These are phyloP conservation scores for Schizosaccharomyces versatilis DNA, from an alignment of 1,139 yeast species.

Conservation along the genomic window DNA sequence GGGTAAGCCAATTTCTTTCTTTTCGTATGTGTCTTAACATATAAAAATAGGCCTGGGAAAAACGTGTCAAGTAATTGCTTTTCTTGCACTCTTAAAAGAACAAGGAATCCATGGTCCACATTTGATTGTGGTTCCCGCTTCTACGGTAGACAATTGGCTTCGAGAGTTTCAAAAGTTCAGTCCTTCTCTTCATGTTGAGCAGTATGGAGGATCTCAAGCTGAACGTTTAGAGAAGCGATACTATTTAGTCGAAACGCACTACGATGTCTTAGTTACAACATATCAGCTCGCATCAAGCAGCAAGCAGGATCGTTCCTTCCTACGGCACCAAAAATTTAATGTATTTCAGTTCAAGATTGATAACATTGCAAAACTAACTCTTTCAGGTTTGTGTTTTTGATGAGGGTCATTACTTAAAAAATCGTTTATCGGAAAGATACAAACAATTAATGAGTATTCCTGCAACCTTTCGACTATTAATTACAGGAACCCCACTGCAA, in stretches of 20 bases:
- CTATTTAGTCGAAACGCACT: conserved; percentile 43
- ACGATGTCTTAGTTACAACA: conserved; percentile 75
- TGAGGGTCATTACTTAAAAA: conserved; percentile 91
- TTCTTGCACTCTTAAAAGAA: conserved; percentile 62
- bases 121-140: conserved; percentile 78
- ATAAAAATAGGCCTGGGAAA: conserved; percentile 44
- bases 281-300: conserved; percentile 86
- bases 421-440: conserved; percentile 74
- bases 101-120: conserved; percentile 75
- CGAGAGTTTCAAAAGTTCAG: conserved; percentile 89
- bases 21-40: no score
- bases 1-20: conserved; percentile 28
- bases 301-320: conserved; percentile 24
- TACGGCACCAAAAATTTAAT: conserved; percentile 26
- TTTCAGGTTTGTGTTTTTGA: conserved; percentile 32
- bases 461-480: conserved; percentile 61
- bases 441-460: conserved; percentile 74
- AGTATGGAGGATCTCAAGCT: conserved; percentile 72
- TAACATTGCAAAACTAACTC: conserved; percentile 18
- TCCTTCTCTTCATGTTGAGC: conserved; percentile 74
- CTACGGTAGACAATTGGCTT: conserved; percentile 87
- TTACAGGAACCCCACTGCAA: conserved; percentile 91
- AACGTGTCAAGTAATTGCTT: conserved; percentile 88
- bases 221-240: conserved; percentile 39
- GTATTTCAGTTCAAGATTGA: conserved; percentile 80